Conservation (phyloP, 768 basidiomycete species). For the Kwoniella dejecticola region DNA sequence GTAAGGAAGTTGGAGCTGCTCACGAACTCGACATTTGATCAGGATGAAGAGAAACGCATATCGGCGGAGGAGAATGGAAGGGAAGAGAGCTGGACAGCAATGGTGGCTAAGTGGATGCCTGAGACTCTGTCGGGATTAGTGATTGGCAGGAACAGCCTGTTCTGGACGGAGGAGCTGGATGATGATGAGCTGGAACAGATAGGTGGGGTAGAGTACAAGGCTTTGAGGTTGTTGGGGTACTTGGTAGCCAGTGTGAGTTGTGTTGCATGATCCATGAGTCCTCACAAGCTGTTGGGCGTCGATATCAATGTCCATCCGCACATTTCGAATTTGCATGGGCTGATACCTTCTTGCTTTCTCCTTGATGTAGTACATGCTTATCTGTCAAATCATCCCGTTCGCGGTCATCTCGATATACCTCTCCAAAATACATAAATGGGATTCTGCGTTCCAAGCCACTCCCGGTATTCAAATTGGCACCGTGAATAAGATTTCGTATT, state of each 20-base stretch:
- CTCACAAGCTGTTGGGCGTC: too few species aligned
- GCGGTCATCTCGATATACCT: constrained; percentile 51
- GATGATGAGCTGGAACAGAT: constrained; percentile 49
- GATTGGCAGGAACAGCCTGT: constrained; percentile 47
- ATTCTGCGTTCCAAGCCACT: constrained; percentile 26
- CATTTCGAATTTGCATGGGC: too few species aligned
- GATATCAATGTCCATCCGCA: too few species aligned
- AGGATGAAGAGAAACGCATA: constrained; percentile 1
- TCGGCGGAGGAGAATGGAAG: neutral
- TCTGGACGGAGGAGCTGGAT: constrained; percentile 50
- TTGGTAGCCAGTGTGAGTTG: constrained; percentile 38
- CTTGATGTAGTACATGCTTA: constrained; percentile 38
- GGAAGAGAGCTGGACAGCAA: constrained; percentile 24
- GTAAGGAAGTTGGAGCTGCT: constrained; percentile 10
- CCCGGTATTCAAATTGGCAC: constrained; percentile 30
- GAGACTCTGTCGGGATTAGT: constrained; percentile 39
- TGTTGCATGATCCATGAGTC: too few species aligned
- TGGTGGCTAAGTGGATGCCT: constrained; percentile 47
- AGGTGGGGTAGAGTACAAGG: constrained; percentile 51
- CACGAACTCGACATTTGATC: neutral
- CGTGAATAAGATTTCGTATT: constrained; percentile 43
- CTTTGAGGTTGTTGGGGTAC: constrained; percentile 43
- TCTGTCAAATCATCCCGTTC: constrained; percentile 42
- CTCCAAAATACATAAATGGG: constrained; percentile 29
- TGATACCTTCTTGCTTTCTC: neutral